phyloP scores from a whole-genome alignment of 2,329 filamentous ascomycete species.

The Ceratocystis diversiconidia region DNA sequence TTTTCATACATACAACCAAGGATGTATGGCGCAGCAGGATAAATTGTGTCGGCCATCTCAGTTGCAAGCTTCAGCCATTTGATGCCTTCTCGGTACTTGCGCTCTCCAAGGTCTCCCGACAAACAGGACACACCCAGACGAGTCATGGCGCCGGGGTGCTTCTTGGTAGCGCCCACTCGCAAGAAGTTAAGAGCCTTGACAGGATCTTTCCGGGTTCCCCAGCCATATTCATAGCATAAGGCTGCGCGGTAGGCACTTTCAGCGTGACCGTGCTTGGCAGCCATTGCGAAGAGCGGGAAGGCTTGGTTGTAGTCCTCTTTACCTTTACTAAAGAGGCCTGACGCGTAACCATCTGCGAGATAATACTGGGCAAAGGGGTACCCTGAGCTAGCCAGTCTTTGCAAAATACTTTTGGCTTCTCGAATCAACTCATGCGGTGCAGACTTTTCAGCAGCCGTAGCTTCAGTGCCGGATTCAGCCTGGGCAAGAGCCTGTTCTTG shows the following conservation, averaged over 20 bases:
- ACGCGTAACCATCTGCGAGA: conserved; percentile 83
- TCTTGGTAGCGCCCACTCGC: conserved; percentile 77
- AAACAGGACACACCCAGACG: conserved; percentile 83
- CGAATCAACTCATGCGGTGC: conserved; percentile 55
- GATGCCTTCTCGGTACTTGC: conserved; percentile 76
- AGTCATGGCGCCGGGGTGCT: conserved; percentile 88
- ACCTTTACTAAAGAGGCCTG: conserved; percentile 87
- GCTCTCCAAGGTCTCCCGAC: conserved; percentile 74
- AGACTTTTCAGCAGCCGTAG: conserved; percentile 30
- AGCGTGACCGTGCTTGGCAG: conserved; percentile 91
- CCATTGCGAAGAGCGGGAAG: conserved; percentile 82
- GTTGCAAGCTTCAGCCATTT: conserved; percentile 93
- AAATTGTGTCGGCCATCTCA: conserved; percentile 78
- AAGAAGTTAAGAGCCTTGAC: conserved; percentile 90
- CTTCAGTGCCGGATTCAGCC: conserved; percentile 30
- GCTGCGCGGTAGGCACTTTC: conserved; percentile 90
- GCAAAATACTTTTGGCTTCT: conserved; percentile 80
- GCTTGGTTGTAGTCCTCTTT: conserved; percentile 84
- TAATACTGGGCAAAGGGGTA: conserved; percentile 99
- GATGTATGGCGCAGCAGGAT: conserved; percentile 86
- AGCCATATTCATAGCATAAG: conserved; percentile 94
- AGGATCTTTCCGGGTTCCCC: conserved; percentile 82
- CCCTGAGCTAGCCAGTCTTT: conserved; percentile 69
- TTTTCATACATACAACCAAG: conserved; percentile 77
- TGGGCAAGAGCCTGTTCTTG: conserved; percentile 55